A percentile compares a stretch with the other conserved stretches of the same genome.
These are phyloP conservation scores for Venturia pyrina DNA, from an alignment of 2,329 filamentous ascomycete genomes.

Conservation along the genomic window DNA sequence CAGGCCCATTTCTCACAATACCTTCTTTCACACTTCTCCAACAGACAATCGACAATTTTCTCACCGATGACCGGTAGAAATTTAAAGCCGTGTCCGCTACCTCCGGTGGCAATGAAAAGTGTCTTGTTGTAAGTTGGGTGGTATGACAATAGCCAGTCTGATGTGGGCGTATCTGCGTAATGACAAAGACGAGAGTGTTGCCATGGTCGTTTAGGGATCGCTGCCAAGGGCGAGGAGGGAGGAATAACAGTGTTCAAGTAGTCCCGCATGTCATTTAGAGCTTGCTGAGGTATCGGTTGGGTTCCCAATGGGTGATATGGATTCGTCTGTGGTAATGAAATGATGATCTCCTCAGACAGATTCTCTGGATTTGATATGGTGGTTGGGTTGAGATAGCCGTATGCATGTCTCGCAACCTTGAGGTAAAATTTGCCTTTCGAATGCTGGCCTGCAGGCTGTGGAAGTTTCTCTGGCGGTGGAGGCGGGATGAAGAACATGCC, in stretches of 20 bases:
- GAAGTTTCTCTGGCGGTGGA: slow-evolving; percentile 15
- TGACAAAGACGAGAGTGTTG: slow-evolving; percentile 41
- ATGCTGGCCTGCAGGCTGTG: slow-evolving; percentile 17
- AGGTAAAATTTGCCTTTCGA: slow-evolving; percentile 18
- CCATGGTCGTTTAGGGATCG: slow-evolving; percentile 31
- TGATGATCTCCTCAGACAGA: slow-evolving; percentile 18
- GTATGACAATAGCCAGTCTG: slow-evolving; percentile 45
- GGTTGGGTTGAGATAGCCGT: slow-evolving; percentile 39
- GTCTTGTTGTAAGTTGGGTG: slow-evolving; percentile 39
- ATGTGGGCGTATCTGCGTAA: slow-evolving; percentile 47
- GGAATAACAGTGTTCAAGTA: slow-evolving; percentile 19
- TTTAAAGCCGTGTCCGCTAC: slow-evolving; percentile 53
- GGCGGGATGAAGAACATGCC: slow-evolving; percentile 71
- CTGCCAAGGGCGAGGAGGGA: slow-evolving; percentile 19
- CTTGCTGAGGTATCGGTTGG: slow-evolving; percentile 25
- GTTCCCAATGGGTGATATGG: slow-evolving; percentile 37
- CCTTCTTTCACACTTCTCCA: slow-evolving; percentile 28
- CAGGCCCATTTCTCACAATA: slow-evolving; percentile 55
- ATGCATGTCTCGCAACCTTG: slow-evolving; percentile 41
- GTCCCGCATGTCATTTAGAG: slow-evolving; percentile 20
- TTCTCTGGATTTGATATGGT: slow-evolving; percentile 37
- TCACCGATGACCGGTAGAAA: slow-evolving; percentile 50
- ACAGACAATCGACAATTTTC: slow-evolving; percentile 42
- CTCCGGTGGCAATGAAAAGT: slow-evolving; percentile 50
- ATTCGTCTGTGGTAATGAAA: slow-evolving; percentile 35